Base-by-base conservation (phyloP, 345 rosid genomes). In the Kandelia obovata region DNA sequence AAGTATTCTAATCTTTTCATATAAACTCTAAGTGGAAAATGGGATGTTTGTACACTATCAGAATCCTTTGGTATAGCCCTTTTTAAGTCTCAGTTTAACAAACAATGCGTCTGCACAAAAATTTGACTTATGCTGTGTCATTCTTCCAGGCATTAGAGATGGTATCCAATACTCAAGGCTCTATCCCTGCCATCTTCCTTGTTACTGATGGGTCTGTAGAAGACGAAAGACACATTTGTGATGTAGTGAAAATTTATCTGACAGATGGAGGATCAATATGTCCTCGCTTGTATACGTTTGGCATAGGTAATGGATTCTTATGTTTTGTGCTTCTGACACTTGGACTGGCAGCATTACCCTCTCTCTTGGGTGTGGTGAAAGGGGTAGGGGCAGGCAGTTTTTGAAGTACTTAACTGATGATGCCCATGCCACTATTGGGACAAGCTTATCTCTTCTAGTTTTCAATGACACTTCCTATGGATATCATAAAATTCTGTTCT, bases 171-270 rank as follows among this genome's bases (percentile, higher is more conserved):
- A 71, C 83, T 62, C 68, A 43, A 52, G 90, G 84, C 73, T 83
- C 96, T 49, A 60, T 88, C 69, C 99, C 99, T 71, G 70, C 84
- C 75, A 79, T 95, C 76, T 86, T 95, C 74, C 89, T 95, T 72
- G 73, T 92, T 64, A 90, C 96, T 34, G 98, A 95, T 80, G 98
- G 98, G 62, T 75, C 96, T 73, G 92, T 92, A 67, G 98, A 95
- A 81, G 89, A 95, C 81, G 99, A 92, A 78, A 85, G 86, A 75
- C 84, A 82, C 35, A 88, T 95, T 59, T 92, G 92, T 77, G 87
- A 88, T 65, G 72, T 67, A 37, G 82, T 92, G 84, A 87, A 86
- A 83, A 92, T 75, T 77, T 80, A 67, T 66, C 68, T 84, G 43
- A 79, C 70, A 57, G 83, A 79, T 67, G 81, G 74, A 75, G 84